These are phyloP conservation scores for Isabelozyma rhagii DNA, from an alignment of 805 yeast species.

Conservation along the genomic window DNA sequence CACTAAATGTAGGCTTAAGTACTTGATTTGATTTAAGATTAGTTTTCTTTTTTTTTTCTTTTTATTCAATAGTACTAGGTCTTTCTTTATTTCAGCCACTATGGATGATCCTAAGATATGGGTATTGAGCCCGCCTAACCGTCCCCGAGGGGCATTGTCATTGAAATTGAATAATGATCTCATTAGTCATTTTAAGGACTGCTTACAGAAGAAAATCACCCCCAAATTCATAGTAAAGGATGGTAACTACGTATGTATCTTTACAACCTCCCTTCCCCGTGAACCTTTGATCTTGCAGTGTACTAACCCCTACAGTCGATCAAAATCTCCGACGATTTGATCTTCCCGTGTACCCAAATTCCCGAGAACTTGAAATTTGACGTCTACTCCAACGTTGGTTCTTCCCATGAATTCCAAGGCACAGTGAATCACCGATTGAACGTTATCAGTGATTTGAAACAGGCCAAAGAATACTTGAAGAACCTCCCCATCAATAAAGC, in stretches of 20 bases:
- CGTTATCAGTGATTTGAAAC: conserved; percentile 28
- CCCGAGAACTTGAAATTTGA: conserved; percentile 37
- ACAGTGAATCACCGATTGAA: conserved; percentile 27
- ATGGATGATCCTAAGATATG: background rate
- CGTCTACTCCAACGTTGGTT: conserved; percentile 16
- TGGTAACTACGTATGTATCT: conserved; percentile 30
- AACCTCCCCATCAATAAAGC: background rate
- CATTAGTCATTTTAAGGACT: conserved; percentile 18
- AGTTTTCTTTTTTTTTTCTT: background rate
- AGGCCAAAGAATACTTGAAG: conserved; percentile 16
- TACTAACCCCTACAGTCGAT: conserved; percentile 27
- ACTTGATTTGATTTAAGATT: no score
- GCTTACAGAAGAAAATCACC: conserved; percentile 9
- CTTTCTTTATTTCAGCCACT: background rate
- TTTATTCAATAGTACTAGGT: background rate
- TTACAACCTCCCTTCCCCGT: background rate
- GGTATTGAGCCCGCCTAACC: background rate
- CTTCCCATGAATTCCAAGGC: conserved; percentile 21
- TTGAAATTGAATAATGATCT: conserved; percentile 27
- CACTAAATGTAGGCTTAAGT: no score
- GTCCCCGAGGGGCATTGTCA: conserved; percentile 22
- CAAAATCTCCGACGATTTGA: conserved; percentile 20
- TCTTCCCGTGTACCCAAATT: conserved; percentile 29
- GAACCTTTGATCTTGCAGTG: background rate
- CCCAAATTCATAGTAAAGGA: conserved; percentile 36